Percentiles rank a stretch among this genome's conserved stretches.
phyloP scores from a whole-genome alignment of 164 flowering plant species.

The Malania oleifera region DNA sequence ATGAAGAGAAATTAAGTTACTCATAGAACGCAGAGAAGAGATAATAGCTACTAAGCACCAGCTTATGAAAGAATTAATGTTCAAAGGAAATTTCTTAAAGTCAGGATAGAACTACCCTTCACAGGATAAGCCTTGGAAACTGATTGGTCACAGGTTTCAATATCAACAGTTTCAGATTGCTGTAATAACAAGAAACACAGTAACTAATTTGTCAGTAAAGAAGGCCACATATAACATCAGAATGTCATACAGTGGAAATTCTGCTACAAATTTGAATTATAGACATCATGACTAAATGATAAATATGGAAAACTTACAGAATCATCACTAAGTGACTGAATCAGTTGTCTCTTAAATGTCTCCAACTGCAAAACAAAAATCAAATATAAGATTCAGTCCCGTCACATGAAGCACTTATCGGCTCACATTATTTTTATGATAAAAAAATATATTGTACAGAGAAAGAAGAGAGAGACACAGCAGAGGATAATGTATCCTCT shows the following conservation, averaged over 20 bases:
- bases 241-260: too few relatives aligned
- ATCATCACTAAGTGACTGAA: constrained; percentile 5
- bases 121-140: background rate
- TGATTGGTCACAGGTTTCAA: background rate
- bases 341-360: constrained; percentile 7
- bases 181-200: background rate
- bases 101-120: background rate
- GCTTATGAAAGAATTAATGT: background rate
- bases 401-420: too few relatives aligned
- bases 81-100: background rate
- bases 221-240: too few relatives aligned
- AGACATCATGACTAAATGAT: too few relatives aligned
- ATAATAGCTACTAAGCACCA: background rate
- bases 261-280: too few relatives aligned
- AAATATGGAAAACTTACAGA: background rate
- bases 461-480: too few relatives aligned
- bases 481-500: too few relatives aligned
- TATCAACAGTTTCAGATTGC: constrained; percentile 3
- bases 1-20: background rate
- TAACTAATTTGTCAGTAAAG: too few relatives aligned
- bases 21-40: background rate
- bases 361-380: background rate
- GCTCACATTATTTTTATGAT: too few relatives aligned
- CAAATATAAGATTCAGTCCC: too few relatives aligned
- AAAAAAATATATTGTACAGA: too few relatives aligned